Evolutionary conservation across 2,329 filamentous ascomycete species (phyloP).

Genomic region (Emergomyces orientalis): DNA sequence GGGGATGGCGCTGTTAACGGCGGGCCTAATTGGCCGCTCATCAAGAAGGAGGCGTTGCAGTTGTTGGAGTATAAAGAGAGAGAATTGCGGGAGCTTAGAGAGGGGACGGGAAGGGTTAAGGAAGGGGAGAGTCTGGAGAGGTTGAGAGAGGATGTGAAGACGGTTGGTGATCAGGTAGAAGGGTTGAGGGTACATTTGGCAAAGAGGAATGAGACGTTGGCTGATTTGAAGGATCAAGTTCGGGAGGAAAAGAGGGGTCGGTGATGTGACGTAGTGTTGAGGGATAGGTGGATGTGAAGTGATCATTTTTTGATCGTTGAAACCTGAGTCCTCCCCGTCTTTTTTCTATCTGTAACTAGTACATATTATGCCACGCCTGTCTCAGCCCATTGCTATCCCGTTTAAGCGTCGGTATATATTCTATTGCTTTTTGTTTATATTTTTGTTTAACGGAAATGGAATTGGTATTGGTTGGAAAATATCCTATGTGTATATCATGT

Average conservation of each 20-base stretch:
- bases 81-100: constrained; percentile 63
- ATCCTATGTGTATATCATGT: not conserved
- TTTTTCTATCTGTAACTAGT: constrained; percentile 11
- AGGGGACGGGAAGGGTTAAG: constrained; percentile 46
- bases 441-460: constrained; percentile 1
- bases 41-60: constrained; percentile 90
- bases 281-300: constrained; percentile 2
- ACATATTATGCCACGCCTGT: constrained; percentile 10
- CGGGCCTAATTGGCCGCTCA: constrained; percentile 74
- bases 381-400: constrained; percentile 11
- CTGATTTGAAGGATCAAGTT: constrained; percentile 69
- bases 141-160: constrained; percentile 74
- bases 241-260: constrained; percentile 61
- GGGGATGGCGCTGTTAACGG: constrained; percentile 48
- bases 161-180: constrained; percentile 90
- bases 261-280: not conserved
- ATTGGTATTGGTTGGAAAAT: not conserved
- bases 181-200: constrained; percentile 75
- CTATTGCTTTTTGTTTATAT: not conserved
- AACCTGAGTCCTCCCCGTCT: not conserved
- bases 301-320: constrained; percentile 4
- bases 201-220: constrained; percentile 64
- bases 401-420: not conserved
- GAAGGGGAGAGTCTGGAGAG: constrained; percentile 65
- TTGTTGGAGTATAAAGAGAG: constrained; percentile 86